These are phyloP conservation scores for Arthrobotrys iridis DNA, from an alignment of 2,329 filamentous ascomycete species.

Conservation along the genomic window DNA sequence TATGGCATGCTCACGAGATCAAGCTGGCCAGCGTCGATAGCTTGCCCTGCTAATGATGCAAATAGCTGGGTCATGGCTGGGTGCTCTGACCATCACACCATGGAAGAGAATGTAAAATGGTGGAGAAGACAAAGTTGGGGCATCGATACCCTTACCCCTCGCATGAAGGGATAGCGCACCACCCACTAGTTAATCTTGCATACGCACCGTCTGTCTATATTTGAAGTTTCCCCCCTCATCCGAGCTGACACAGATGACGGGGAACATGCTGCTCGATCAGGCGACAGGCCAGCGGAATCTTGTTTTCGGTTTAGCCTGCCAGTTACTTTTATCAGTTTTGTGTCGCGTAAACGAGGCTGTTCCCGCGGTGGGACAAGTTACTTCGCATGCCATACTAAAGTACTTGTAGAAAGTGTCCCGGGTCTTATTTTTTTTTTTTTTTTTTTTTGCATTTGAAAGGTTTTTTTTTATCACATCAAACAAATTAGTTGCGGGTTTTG, in stretches of 20 bases:
- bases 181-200: conserved; percentile 33
- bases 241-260: conserved; percentile 10
- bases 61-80: conserved; percentile 3
- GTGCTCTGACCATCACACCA: conserved; percentile 32
- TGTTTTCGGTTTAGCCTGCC: conserved; percentile 19
- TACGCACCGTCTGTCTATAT: neutral
- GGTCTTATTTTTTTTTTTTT: conserved; percentile 22
- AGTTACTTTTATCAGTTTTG: neutral
- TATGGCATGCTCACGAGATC: conserved; percentile 18
- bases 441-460: too few relatives aligned
- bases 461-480: conserved; percentile 9
- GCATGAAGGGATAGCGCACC: conserved; percentile 37
- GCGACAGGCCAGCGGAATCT: conserved; percentile 9
- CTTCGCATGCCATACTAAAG: neutral
- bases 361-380: conserved; percentile 19
- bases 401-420: neutral
- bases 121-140: conserved; percentile 14
- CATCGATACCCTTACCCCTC: conserved; percentile 36
- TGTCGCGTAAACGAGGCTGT: conserved; percentile 43
- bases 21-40: neutral
- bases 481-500: conserved; percentile 32
- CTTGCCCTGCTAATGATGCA: conserved; percentile 5
- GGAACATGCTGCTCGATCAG: conserved; percentile 20
- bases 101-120: conserved; percentile 4
- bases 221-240: conserved; percentile 30